A percentile compares a stretch with the other conserved stretches of the same genome.
Evolutionary conservation across 768 basidiomycete genomes (phyloP).

Genomic region (Lactifluus piperatus): DNA sequence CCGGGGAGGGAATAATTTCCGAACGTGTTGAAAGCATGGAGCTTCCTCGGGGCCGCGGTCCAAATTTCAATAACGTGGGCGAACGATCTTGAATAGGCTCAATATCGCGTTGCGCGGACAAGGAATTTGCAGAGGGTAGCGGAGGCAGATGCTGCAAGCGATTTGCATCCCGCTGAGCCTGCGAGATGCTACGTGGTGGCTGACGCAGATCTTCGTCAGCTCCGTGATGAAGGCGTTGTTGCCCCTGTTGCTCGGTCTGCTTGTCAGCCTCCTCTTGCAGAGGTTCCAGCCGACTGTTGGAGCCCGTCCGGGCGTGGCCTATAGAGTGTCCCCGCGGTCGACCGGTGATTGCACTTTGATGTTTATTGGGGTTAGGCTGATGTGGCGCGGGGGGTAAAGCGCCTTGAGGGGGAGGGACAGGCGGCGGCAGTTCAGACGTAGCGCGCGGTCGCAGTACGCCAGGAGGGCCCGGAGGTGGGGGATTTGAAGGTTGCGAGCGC

Average conservation of each 20-base stretch:
- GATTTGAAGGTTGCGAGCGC: slow-evolving; percentile 21
- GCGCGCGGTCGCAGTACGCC: slow-evolving; percentile 38
- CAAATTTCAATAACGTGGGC: slow-evolving; percentile 29
- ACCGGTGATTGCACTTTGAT: slow-evolving; percentile 28
- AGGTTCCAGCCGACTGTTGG: slow-evolving; percentile 47
- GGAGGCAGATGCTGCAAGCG: slow-evolving; percentile 35
- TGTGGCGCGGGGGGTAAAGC: slow-evolving; percentile 54
- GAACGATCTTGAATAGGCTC: slow-evolving; percentile 19
- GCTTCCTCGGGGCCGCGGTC: slow-evolving; percentile 48
- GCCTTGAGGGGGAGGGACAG: slow-evolving; percentile 53
- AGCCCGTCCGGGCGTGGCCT: slow-evolving; percentile 47
- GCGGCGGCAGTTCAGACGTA: slow-evolving; percentile 53
- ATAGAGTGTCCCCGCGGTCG: slow-evolving; percentile 42
- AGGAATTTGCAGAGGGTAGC: slow-evolving; percentile 61
- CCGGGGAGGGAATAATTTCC: slow-evolving; percentile 23
- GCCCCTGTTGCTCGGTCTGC: slow-evolving; percentile 29
- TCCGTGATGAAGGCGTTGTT: slow-evolving; percentile 25
- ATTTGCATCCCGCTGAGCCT: slow-evolving; percentile 12
- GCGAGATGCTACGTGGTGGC: slow-evolving; percentile 14
- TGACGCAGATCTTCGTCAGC: slow-evolving; percentile 25
- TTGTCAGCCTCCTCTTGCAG: slow-evolving; percentile 50
- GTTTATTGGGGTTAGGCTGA: slow-evolving; percentile 25
- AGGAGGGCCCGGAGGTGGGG: slow-evolving; percentile 12
- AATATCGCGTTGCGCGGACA: slow-evolving; percentile 28
- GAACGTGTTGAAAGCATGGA: slow-evolving; percentile 35